Evolutionary conservation across 768 basidiomycete species (phyloP).

Genomic region (Panus rudis): DNA sequence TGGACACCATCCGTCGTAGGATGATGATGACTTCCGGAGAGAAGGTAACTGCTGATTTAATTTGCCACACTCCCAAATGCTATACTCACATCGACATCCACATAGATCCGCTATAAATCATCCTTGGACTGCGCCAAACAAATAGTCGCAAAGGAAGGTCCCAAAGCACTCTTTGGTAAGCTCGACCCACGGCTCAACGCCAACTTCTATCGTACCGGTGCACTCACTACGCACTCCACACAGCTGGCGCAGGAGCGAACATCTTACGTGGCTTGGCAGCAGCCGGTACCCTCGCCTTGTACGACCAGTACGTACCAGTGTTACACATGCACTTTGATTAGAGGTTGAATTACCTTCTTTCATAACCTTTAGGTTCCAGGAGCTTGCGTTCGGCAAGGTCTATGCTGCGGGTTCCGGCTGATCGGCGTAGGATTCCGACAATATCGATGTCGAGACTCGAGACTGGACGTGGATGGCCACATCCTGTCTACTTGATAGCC

Average conservation of each 20-base stretch:
- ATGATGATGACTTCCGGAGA: conserved; percentile 44
- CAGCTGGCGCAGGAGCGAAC: conserved; percentile 57
- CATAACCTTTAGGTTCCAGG: conserved; percentile 28
- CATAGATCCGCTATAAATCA: conserved; percentile 26
- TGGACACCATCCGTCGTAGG: conserved; percentile 38
- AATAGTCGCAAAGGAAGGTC: conserved; percentile 35
- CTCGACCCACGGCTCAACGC: conserved; percentile 2
- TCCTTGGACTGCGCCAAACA: conserved; percentile 33
- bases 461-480: too few species aligned
- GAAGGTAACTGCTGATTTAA: conserved; percentile 17
- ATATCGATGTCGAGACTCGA: too few species aligned
- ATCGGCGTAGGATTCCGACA: too few species aligned
- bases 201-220: not conserved
- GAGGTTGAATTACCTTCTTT: not conserved
- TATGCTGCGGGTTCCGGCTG: conserved; percentile 34
- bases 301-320: conserved; percentile 49
- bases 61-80: not conserved
- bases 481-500: too few species aligned
- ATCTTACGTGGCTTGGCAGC: conserved; percentile 45
- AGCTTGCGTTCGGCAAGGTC: conserved; percentile 43
- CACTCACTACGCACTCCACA: conserved; percentile 24
- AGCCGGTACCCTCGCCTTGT: conserved; percentile 52
- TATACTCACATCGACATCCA: not conserved
- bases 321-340: not conserved
- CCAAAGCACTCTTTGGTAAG: conserved; percentile 31